A percentile compares a stretch with the other conserved stretches of the same genome.
Evolutionary conservation across 257 asterid genomes (phyloP).

Genomic region (Schizonepeta tenuifolia): DNA sequence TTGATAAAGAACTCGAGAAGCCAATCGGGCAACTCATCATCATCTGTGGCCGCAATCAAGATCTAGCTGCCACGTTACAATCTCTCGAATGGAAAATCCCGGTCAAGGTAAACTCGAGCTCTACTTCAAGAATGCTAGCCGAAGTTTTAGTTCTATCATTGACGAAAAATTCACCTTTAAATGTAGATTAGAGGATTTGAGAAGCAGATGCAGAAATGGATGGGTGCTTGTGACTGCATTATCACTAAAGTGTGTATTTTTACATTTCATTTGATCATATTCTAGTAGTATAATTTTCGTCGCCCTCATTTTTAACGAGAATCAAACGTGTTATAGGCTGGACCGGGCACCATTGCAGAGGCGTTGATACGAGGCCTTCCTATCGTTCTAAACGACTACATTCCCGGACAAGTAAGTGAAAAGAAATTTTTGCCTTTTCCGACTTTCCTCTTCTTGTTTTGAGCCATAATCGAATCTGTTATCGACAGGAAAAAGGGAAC

Average conservation of each 20-base stretch:
- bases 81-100: conserved; percentile 89
- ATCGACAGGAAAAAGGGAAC: conserved; percentile 85
- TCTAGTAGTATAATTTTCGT: neutral
- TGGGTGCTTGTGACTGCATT: conserved; percentile 96
- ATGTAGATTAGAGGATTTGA: conserved; percentile 83
- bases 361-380: conserved; percentile 97
- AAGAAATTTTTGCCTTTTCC: neutral
- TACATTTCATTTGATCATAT: neutral
- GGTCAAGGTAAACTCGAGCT: conserved; percentile 55
- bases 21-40: conserved; percentile 83
- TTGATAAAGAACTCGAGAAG: conserved; percentile 56
- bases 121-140: neutral
- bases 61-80: conserved; percentile 58
- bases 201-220: conserved; percentile 95
- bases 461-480: conserved; percentile 1
- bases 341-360: conserved; percentile 98
- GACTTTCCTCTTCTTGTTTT: neutral
- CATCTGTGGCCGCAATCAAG: conserved; percentile 91
- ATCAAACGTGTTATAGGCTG: conserved; percentile 58
- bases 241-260: conserved; percentile 72
- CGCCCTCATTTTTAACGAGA: neutral
- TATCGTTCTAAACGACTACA: conserved; percentile 88
- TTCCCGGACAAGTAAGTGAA: conserved; percentile 89
- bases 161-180: conserved; percentile 8
- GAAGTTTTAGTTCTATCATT: neutral